Percentiles rank a stretch among this genome's conserved stretches.
phyloP scores from a whole-genome alignment of 2,329 filamentous ascomycete species.

The Verticillium klebahnii region DNA sequence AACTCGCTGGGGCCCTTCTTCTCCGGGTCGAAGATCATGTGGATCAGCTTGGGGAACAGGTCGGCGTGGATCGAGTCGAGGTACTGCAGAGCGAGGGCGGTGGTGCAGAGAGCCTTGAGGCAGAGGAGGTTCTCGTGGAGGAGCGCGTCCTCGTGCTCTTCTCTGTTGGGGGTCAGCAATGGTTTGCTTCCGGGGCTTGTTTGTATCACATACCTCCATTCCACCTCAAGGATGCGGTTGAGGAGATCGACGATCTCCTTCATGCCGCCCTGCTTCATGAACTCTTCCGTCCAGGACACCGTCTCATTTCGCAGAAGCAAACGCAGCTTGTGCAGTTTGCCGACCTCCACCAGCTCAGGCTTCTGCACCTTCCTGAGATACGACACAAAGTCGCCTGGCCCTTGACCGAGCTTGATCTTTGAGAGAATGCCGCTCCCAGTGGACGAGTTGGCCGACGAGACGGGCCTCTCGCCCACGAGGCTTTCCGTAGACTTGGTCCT shows the following conservation, averaged over 20 bases:
- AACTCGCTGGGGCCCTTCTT: slow-evolving; percentile 98
- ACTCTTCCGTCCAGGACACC: slow-evolving; percentile 89
- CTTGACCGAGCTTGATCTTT: slow-evolving; percentile 68
- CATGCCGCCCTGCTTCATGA: slow-evolving; percentile 88
- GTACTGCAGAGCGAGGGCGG: slow-evolving; percentile 77
- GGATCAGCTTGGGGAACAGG: slow-evolving; percentile 79
- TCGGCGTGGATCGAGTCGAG: slow-evolving; percentile 73
- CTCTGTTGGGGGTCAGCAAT: slow-evolving; percentile 45
- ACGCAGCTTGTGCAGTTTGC: slow-evolving; percentile 88
- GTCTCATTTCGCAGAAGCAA: slow-evolving; percentile 90
- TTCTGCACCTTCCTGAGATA: slow-evolving; percentile 79
- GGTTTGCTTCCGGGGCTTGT: too few relatives aligned
- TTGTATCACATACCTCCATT: slow-evolving; percentile 72
- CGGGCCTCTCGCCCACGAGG: slow-evolving; percentile 50
- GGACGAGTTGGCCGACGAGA: slow-evolving; percentile 42
- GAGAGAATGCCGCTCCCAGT: slow-evolving; percentile 56
- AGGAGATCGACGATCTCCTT: slow-evolving; percentile 81
- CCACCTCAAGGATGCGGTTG: slow-evolving; percentile 88
- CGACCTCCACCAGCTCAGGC: slow-evolving; percentile 84
- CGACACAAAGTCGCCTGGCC: slow-evolving; percentile 78
- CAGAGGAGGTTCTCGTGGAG: slow-evolving; percentile 90
- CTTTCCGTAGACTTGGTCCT: slow-evolving; percentile 71
- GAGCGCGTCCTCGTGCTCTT: slow-evolving; percentile 92
- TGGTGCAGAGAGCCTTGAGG: slow-evolving; percentile 91
- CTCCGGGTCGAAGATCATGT: slow-evolving; percentile 94